phyloP scores from a whole-genome alignment of 257 asterid species.

The Solanum pennellii region DNA sequence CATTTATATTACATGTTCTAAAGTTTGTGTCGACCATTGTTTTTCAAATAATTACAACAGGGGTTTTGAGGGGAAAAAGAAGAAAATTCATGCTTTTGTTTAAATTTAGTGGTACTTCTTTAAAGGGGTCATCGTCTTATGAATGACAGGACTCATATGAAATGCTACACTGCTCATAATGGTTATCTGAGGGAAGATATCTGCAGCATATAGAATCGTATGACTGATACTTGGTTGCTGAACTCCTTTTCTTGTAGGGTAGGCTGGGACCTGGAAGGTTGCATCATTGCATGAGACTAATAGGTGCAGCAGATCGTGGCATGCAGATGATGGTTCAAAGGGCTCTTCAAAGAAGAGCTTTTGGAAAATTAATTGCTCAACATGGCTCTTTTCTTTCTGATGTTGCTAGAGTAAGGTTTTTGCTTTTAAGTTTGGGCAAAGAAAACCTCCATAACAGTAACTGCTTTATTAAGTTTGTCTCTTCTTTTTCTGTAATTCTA shows the following conservation, averaged over 20 bases:
- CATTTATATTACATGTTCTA: not conserved
- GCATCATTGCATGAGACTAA: slow-evolving; percentile 97
- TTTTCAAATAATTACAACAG: not conserved
- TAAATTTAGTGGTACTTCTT: not conserved
- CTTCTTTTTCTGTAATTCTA: not conserved
- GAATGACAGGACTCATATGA: not conserved
- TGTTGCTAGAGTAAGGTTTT: slow-evolving; percentile 55
- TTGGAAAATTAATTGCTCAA: slow-evolving; percentile 69
- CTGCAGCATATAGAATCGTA: not conserved
- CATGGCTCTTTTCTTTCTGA: slow-evolving; percentile 93
- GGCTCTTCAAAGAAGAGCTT: slow-evolving; percentile 64
- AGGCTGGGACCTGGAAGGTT: slow-evolving; percentile 94
- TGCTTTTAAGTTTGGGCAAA: not conserved
- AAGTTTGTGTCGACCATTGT: not conserved
- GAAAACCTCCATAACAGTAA: not conserved
- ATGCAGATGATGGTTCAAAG: slow-evolving; percentile 83
- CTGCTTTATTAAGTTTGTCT: not conserved
- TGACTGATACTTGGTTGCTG: not conserved
- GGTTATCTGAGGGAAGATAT: not conserved
- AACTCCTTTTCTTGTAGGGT: slow-evolving; percentile 41
- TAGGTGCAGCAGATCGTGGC: slow-evolving; percentile 96
- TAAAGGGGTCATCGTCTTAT: not conserved
- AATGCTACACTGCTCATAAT: not conserved
- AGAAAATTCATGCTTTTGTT: not conserved
- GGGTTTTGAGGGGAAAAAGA: not conserved